Evolutionary conservation across 106 monocot genomes (phyloP), one percentile per base, ranked within the genome.

Genomic region (Allium sativum): DNA sequence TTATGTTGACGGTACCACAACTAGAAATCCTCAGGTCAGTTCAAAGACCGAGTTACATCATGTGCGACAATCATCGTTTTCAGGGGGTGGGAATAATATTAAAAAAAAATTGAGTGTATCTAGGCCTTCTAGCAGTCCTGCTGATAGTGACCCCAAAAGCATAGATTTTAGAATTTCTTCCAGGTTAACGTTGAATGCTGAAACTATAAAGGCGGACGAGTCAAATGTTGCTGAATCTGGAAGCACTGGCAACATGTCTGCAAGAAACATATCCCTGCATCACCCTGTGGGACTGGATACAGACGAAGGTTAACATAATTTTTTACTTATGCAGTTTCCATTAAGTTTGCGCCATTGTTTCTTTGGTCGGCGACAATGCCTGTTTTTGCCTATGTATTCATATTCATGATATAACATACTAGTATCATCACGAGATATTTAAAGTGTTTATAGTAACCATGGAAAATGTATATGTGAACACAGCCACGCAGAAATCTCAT

Each of bases 221-320:
- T 44, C 41, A 52, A 57, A 72, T 10, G 21, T 54, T 21, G 18
- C 18, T 31, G 65, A 52, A 41, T 76, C 22, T 47, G 40, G 12
- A 70, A 54, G 65, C 62, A 67, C 72, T 59, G 56, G 68, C 48
- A 74, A 81, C 61, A 81, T 68, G 55, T 71, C 70, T 64, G 79
- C 80, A 63, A 81, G 78, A 59, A 65, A 54, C 17, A 54, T 81
- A 62, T 59, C 78, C 6, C 59, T 69, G 58, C 78, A 83, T 54
- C 72, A 61, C 50, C 47, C 78, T 59, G 20, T 59, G 7, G 59
- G 53, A 42, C 53, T 73, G 52, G 41, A 31, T 40, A 70, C 73
- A 61, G 65, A 71, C 19, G 76, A 76, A 66, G 12, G 86, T 86
- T 42, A 42, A 52, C n/a, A 52, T 22, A 21, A 21, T 63, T 12